A percentile compares a stretch with the other conserved stretches of the same genome.
Evolutionary conservation across 2,329 filamentous ascomycete genomes (phyloP).

Genomic region (Fusarium floridanum): DNA sequence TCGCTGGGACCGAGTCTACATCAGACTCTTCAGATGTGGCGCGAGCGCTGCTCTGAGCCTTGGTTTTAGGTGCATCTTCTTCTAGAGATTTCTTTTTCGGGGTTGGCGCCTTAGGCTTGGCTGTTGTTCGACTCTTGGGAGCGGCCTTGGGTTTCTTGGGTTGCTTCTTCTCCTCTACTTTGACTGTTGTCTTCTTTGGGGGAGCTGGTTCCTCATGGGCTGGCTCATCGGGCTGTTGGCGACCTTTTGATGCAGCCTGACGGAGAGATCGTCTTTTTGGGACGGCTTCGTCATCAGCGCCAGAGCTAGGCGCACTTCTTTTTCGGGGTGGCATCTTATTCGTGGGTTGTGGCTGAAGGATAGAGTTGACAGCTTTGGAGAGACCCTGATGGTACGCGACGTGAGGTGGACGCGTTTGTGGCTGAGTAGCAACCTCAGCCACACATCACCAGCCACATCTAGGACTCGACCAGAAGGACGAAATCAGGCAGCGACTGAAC

Average conservation of each 20-base stretch:
- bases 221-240: neutral
- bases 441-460: neutral
- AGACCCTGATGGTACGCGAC: neutral
- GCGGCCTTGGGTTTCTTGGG: neutral
- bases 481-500: neutral
- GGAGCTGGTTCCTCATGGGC: neutral
- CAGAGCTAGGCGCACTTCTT: neutral
- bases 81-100: neutral
- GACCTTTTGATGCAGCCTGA: constrained; percentile 19
- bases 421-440: constrained; percentile 4
- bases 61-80: neutral
- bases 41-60: neutral
- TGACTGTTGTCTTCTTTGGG: constrained; percentile 12
- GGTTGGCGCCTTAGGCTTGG: neutral
- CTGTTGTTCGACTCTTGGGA: neutral
- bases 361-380: neutral
- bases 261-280: constrained; percentile 38
- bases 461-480: neutral
- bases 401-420: neutral
- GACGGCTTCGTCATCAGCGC: neutral
- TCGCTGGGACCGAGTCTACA: constrained; percentile 51
- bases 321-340: constrained; percentile 39
- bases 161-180: constrained; percentile 5
- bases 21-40: constrained; percentile 47
- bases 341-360: neutral